Evolutionary conservation across 345 rosid genomes (phyloP).

Genomic region (Rhizophora mangle): DNA sequence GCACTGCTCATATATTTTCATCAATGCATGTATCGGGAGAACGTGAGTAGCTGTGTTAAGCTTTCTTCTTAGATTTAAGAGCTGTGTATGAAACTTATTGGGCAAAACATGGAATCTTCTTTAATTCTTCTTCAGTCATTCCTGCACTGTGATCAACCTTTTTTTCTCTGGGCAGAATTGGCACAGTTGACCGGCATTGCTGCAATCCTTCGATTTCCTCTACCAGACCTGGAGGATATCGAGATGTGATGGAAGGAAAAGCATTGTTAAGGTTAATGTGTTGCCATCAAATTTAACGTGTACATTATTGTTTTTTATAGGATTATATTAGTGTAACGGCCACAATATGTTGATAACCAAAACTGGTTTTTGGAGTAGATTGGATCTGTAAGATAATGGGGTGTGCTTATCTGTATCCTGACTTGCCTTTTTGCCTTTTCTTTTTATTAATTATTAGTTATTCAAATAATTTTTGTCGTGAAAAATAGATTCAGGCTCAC

Average conservation of each 20-base stretch:
- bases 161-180: constrained; percentile 47
- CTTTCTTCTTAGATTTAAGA: background rate
- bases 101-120: background rate
- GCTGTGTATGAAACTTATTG: background rate
- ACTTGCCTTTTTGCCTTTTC: no score
- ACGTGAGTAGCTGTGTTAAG: constrained; percentile 47
- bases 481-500: no score
- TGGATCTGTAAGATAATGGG: no score
- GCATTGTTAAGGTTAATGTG: background rate
- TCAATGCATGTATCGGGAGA: constrained; percentile 96
- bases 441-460: no score
- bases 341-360: no score
- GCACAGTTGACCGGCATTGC: constrained; percentile 86
- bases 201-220: constrained; percentile 89
- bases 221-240: constrained; percentile 93
- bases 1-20: constrained; percentile 73
- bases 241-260: constrained; percentile 57
- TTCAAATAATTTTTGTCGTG: no score
- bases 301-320: no score
- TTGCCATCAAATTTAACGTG: no score
- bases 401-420: no score
- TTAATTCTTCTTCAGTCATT: background rate
- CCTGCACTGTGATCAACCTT: background rate
- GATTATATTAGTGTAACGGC: no score
- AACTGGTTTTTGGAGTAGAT: no score